These are phyloP conservation scores for Cicer cuneatum DNA, from an alignment of 306 rosid genomes.

Conservation along the genomic window DNA sequence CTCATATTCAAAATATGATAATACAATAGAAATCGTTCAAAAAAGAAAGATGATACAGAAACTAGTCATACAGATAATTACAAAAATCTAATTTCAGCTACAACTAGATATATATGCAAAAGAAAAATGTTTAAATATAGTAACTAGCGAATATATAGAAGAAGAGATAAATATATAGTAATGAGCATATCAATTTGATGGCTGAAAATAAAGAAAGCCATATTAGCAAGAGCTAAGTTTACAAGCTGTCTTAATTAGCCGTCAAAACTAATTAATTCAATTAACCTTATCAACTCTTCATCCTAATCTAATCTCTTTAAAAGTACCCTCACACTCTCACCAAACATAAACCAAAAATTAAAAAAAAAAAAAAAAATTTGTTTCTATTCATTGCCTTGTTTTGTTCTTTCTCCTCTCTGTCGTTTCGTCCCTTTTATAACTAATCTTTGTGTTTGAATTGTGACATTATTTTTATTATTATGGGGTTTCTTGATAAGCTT, in stretches of 20 bases:
- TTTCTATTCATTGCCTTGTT: not conserved
- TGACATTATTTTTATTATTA: constrained; percentile 38
- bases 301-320: constrained; percentile 44
- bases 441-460: constrained; percentile 40
- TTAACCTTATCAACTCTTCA: constrained; percentile 7
- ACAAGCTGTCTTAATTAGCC: constrained; percentile 41
- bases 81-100: not conserved
- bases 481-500: constrained; percentile 86
- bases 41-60: not conserved
- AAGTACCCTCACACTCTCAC: constrained; percentile 43
- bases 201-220: constrained; percentile 52
- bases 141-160: not conserved
- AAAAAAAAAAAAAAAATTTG: not conserved
- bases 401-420: constrained; percentile 34
- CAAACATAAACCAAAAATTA: not conserved
- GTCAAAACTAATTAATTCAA: constrained; percentile 15
- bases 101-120: not conserved
- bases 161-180: constrained; percentile 1
- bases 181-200: constrained; percentile 41
- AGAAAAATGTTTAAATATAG: constrained; percentile 22
- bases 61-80: not conserved
- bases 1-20: too few relatives aligned
- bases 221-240: constrained; percentile 54
- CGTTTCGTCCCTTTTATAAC: constrained; percentile 58
- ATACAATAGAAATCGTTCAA: too few relatives aligned